Conservation (phyloP, 768 basidiomycete species). For the Naganishia vaughanmartiniae region DNA sequence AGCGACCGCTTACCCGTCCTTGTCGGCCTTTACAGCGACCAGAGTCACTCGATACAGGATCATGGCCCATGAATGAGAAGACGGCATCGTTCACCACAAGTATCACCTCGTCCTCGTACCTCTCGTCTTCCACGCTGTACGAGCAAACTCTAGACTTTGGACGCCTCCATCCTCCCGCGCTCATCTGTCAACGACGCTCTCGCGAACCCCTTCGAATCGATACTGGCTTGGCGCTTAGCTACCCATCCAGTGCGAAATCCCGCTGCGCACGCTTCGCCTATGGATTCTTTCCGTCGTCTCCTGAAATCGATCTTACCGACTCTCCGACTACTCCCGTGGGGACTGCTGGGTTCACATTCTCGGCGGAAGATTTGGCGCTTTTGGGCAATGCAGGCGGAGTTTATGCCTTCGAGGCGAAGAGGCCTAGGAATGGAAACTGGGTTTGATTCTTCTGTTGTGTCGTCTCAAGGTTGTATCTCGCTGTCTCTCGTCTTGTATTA, state of each 20-base stretch:
- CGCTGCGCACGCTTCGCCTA: not conserved
- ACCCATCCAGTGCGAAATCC: not conserved
- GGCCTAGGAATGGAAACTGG: constrained; percentile 18
- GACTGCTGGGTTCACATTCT: not conserved
- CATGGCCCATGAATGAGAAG: not conserved
- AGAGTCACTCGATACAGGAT: not conserved
- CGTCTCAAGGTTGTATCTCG: not conserved
- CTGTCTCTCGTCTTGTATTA: not conserved
- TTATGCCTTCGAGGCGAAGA: constrained; percentile 1
- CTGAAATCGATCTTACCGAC: not conserved
- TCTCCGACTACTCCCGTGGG: not conserved
- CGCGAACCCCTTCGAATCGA: constrained; percentile 6
- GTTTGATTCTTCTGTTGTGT: not conserved
- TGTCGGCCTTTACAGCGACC: not conserved
- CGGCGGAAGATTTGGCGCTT: not conserved
- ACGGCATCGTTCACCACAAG: not conserved
- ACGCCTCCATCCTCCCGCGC: not conserved
- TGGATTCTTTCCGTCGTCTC: constrained; percentile 5
- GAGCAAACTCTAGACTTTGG: not conserved
- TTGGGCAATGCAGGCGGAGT: no score
- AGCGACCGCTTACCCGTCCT: not conserved
- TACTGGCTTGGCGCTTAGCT: not conserved
- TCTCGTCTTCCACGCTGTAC: not conserved
- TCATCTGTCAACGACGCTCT: constrained; percentile 14
- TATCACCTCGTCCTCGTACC: not conserved